Evolutionary conservation across 441 rosid genomes (phyloP), one percentile per base, ranked within the genome.

Genomic region (Populus tomentosa): DNA sequence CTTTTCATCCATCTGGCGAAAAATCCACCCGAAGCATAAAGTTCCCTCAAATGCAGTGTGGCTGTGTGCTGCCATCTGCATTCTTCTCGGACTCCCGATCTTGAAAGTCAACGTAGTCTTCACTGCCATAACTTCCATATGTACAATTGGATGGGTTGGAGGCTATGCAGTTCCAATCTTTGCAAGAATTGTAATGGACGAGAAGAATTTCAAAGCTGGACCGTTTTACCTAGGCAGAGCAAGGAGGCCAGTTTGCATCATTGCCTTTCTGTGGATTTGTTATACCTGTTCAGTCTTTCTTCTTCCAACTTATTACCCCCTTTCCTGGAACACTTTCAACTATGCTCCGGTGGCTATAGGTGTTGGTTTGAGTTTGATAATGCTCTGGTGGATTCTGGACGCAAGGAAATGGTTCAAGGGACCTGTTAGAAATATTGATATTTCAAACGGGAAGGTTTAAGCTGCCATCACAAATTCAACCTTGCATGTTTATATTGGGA

Each of bases 141-240:
- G 88, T 56, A 88, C 90, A 21, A 88, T 87, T 9, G 90, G 94
- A 16, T 90, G 94, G 94, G 90, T 88, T 16, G 90, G 92, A 0
- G 90, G 92, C 7, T 88, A 88, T 2, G 90, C 87, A 4, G 85
- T 88, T 36, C 90, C 90, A 5, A 88, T 88, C 42, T 88, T 87
- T 24, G 86, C 88, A 8, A 84, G 92, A 80, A 80, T 87, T 77
- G 87, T 87, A 1, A 90, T 87, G 90, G 70, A 56, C 0, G 90
- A 90, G 83, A 74, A 84, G 80, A 72, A 86, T 64, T 88, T 90
- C 77, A 84, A 85, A 33, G 80, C 90, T 0, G 90, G 92, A 1
- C 94, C 92, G 5, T 88, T 88, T 73, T 88, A 85, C 72, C 32
- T 90, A 80, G 94, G 90, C 50, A 87, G 40, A 80, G 85, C 87